Evolutionary conservation across 1,284 basidiomycete genomes (phyloP).

Genomic region (Trametes versicolor): DNA sequence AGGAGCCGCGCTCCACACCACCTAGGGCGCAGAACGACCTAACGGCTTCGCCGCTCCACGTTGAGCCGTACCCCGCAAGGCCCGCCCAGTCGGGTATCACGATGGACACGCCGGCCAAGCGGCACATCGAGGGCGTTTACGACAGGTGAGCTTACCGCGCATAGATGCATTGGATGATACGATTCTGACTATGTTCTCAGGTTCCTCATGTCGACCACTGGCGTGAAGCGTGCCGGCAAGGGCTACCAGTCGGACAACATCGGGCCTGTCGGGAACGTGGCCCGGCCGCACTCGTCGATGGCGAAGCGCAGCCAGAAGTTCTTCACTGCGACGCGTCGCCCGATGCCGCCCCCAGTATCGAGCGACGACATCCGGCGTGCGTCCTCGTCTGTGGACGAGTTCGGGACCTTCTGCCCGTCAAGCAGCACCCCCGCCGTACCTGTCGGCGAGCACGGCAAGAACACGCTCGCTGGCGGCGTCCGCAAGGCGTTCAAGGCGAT

Average conservation of each 20-base stretch:
- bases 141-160: slow-evolving; percentile 54
- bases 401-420: slow-evolving; percentile 37
- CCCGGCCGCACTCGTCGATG: slow-evolving; percentile 36
- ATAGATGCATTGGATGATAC: neutral
- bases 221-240: slow-evolving; percentile 76
- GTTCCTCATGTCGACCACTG: slow-evolving; percentile 79
- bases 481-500: slow-evolving; percentile 69
- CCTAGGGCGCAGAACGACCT: slow-evolving; percentile 52
- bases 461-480: slow-evolving; percentile 63
- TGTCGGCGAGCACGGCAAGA: slow-evolving; percentile 55
- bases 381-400: slow-evolving; percentile 43
- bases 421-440: slow-evolving; percentile 26
- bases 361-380: slow-evolving; percentile 59
- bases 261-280: slow-evolving; percentile 47
- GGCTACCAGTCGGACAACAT: slow-evolving; percentile 77
- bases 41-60: slow-evolving; percentile 64
- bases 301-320: slow-evolving; percentile 55
- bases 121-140: slow-evolving; percentile 73
- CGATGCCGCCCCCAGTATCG: slow-evolving; percentile 73
- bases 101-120: slow-evolving; percentile 62
- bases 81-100: slow-evolving; percentile 43
- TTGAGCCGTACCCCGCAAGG: slow-evolving; percentile 69
- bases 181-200: slow-evolving; percentile 18
- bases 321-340: slow-evolving; percentile 60
- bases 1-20: slow-evolving; percentile 21